These are phyloP conservation scores for Conidiobolus incongruus DNA, from an alignment of 371 early-diverging fungal species.

Conservation along the genomic window DNA sequence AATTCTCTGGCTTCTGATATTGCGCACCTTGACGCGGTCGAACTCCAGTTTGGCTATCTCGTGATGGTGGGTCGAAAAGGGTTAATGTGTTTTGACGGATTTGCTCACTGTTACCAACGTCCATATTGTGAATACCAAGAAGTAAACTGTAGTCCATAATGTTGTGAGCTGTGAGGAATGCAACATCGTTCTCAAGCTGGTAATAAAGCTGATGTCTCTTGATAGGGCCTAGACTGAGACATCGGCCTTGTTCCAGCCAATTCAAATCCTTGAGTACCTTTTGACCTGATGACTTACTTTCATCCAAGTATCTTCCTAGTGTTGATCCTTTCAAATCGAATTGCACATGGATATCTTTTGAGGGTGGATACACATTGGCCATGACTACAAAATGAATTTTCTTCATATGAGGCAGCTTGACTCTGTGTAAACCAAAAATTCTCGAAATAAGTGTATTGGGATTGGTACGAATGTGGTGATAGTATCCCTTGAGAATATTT, in stretches of 20 bases:
- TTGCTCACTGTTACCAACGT: constrained; percentile 60
- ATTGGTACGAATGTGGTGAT: constrained; percentile 66
- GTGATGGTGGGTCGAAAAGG: constrained; percentile 29
- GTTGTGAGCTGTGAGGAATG: constrained; percentile 25
- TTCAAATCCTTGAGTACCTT: constrained; percentile 88
- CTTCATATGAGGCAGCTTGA: constrained; percentile 71
- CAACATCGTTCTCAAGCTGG: constrained; percentile 67
- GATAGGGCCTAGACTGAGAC: constrained; percentile 61
- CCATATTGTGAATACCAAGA: constrained; percentile 69
- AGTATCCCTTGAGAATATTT: constrained; percentile 64
- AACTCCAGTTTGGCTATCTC: background rate
- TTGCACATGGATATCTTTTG: constrained; percentile 85
- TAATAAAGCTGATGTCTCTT: constrained; percentile 36
- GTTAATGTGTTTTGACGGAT: constrained; percentile 70
- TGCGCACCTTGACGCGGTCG: too few species aligned
- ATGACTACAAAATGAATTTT: constrained; percentile 96
- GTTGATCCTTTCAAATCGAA: constrained; percentile 91
- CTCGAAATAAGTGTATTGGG: constrained; percentile 83
- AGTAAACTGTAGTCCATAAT: constrained; percentile 97
- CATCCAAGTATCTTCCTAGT: constrained; percentile 55
- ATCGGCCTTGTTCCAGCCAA: constrained; percentile 49
- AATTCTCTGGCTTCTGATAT: too few species aligned
- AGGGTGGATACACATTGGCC: constrained; percentile 91
- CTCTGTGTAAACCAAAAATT: constrained; percentile 86
- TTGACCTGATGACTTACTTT: constrained; percentile 37